Conservation (phyloP, 148 eudicot species). For the Silene uniflora region DNA sequence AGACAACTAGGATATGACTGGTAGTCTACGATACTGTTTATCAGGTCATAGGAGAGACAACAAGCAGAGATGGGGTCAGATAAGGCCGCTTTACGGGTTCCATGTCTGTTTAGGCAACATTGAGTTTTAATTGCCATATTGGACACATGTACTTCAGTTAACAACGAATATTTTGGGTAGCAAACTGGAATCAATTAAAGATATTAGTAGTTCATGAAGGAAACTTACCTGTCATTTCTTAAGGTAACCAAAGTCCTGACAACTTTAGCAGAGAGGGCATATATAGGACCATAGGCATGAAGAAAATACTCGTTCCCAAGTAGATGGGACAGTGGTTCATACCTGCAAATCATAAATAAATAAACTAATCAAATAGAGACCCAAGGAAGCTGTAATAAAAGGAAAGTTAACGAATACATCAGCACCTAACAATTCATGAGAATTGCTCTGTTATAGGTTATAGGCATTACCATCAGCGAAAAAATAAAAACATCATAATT, state of each 20-base stretch:
- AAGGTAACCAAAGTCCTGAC: conserved; percentile 82
- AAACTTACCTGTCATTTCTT: conserved; percentile 75
- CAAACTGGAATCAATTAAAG: background rate
- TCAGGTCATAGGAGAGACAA: background rate
- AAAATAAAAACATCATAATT: background rate
- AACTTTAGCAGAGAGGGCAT: conserved; percentile 90
- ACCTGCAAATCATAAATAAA: conserved; percentile 51
- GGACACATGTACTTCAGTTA: background rate
- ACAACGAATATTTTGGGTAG: background rate
- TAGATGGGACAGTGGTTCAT: conserved; percentile 74
- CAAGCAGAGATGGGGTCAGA: background rate
- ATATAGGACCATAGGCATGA: conserved; percentile 95
- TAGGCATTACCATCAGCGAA: background rate
- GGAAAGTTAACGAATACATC: background rate
- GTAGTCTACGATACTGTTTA: background rate
- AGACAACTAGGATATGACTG: background rate
- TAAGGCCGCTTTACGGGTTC: background rate
- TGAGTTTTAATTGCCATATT: background rate
- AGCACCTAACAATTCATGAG: background rate
- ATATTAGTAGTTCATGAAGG: conserved; percentile 3
- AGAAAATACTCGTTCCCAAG: conserved; percentile 92
- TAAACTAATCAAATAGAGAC: background rate
- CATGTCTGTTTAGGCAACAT: background rate
- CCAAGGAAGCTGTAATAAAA: background rate
- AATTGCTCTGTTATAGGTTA: background rate